Percentiles rank a stretch among this genome's conserved stretches.
Evolutionary conservation across 306 rosid genomes (phyloP).

Genomic region (Sicyos edulis): DNA sequence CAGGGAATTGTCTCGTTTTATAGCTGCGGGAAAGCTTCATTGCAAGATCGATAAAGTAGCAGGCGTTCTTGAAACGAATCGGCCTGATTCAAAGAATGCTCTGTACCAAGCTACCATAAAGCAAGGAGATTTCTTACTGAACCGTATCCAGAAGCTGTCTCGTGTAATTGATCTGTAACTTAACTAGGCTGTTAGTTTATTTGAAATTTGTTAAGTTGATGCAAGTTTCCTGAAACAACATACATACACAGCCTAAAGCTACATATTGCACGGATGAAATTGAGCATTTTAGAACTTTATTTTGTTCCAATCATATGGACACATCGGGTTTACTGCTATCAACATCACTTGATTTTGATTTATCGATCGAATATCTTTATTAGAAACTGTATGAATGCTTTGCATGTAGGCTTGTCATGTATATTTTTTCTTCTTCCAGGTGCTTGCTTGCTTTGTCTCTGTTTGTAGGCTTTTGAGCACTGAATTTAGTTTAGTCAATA

Average conservation of each 20-base stretch:
- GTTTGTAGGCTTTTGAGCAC: not conserved
- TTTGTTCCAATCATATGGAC: not conserved
- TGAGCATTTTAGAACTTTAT: conserved; percentile 13
- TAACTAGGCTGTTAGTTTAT: not conserved
- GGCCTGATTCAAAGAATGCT: conserved; percentile 93
- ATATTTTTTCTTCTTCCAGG: not conserved
- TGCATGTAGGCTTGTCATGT: not conserved
- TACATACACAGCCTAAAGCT: not conserved
- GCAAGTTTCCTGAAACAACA: not conserved
- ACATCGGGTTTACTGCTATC: not conserved
- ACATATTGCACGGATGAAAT: not conserved
- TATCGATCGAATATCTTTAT: not conserved
- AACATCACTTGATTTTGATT: not conserved
- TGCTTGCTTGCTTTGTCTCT: not conserved
- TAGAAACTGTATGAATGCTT: not conserved
- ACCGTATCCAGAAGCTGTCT: conserved; percentile 86
- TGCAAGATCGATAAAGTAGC: conserved; percentile 96
- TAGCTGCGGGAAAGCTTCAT: conserved; percentile 94
- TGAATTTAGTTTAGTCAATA: no score
- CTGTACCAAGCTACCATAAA: conserved; percentile 93
- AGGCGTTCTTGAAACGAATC: conserved; percentile 83
- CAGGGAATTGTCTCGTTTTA: conserved; percentile 96
- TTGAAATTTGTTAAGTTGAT: no score
- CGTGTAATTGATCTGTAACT: conserved; percentile 76
- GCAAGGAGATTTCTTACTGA: conserved; percentile 93